A percentile compares a stretch with the other conserved stretches of the same genome.
Evolutionary conservation across 2,329 filamentous ascomycete genomes (phyloP).

Genomic region (Spiromastix sp.): DNA sequence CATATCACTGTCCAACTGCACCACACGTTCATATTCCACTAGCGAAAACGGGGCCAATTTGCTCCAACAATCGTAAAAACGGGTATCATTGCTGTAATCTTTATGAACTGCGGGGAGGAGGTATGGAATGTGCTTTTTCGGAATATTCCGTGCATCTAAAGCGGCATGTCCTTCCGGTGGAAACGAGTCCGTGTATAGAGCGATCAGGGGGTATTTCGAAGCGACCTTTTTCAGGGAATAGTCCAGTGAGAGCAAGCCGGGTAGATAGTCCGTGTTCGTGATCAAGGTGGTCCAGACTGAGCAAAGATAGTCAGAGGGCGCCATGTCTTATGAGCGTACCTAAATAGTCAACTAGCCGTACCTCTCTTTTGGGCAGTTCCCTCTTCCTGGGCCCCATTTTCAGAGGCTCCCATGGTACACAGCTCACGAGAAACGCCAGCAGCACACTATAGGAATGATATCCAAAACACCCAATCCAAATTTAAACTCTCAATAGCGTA

Average conservation of each 20-base stretch:
- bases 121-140: conserved; percentile 59
- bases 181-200: conserved; percentile 71
- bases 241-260: conserved; percentile 71
- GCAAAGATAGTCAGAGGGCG: too few relatives aligned
- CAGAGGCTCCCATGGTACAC: background rate
- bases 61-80: conserved; percentile 85
- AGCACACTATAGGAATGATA: too few relatives aligned
- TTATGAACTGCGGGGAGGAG: conserved; percentile 56
- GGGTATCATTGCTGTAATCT: conserved; percentile 65
- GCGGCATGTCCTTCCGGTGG: conserved; percentile 57
- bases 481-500: too few relatives aligned
- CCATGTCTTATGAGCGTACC: background rate
- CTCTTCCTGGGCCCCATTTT: background rate
- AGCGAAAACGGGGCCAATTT: conserved; percentile 74
- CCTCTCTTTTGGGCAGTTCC: background rate
- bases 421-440: too few relatives aligned
- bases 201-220: conserved; percentile 68
- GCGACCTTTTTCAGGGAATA: conserved; percentile 57
- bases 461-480: too few relatives aligned
- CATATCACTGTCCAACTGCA: conserved; percentile 86
- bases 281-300: conserved; percentile 80
- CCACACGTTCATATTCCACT: conserved; percentile 64
- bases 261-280: conserved; percentile 72
- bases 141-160: conserved; percentile 58
- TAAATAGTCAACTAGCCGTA: background rate